These are phyloP conservation scores for Starmerella apis DNA, from an alignment of 805 yeast genomes.

Conservation along the genomic window DNA sequence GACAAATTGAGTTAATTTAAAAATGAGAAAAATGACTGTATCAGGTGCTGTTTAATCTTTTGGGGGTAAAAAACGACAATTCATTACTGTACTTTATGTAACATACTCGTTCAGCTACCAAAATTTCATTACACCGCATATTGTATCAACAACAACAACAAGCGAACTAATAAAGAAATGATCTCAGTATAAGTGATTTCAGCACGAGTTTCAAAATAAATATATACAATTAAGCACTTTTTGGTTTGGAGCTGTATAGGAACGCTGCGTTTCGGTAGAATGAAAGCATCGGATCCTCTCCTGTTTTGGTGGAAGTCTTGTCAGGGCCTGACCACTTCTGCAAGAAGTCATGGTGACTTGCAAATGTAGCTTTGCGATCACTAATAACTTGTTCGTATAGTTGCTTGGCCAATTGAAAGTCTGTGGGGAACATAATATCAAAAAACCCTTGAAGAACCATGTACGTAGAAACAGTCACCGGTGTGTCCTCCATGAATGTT, in stretches of 20 bases:
- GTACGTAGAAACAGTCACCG: constrained; percentile 61
- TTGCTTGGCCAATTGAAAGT: constrained; percentile 52
- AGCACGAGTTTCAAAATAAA: not conserved
- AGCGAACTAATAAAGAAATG: too few relatives aligned
- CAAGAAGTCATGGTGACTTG: constrained; percentile 55
- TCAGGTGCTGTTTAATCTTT: too few relatives aligned
- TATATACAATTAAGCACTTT: not conserved
- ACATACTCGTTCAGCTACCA: too few relatives aligned
- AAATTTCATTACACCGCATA: too few relatives aligned
- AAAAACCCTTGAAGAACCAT: constrained; percentile 81
- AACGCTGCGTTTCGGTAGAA: constrained; percentile 68
- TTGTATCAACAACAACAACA: too few relatives aligned
- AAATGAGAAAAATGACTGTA: too few relatives aligned
- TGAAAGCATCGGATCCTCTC: constrained; percentile 77
- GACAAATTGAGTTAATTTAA: too few relatives aligned
- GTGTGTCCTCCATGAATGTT: constrained; percentile 54
- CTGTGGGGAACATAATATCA: constrained; percentile 80
- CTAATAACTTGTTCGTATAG: constrained; percentile 49
- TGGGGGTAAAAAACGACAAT: too few relatives aligned
- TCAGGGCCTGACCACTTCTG: constrained; percentile 61
- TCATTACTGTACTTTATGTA: too few relatives aligned
- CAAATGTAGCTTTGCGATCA: constrained; percentile 40
- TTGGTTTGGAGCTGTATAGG: constrained; percentile 15
- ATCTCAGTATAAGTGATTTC: too few relatives aligned
- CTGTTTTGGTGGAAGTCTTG: constrained; percentile 57